Base-by-base conservation (phyloP, 1,139 yeast species). In the Candida neerlandica region DNA sequence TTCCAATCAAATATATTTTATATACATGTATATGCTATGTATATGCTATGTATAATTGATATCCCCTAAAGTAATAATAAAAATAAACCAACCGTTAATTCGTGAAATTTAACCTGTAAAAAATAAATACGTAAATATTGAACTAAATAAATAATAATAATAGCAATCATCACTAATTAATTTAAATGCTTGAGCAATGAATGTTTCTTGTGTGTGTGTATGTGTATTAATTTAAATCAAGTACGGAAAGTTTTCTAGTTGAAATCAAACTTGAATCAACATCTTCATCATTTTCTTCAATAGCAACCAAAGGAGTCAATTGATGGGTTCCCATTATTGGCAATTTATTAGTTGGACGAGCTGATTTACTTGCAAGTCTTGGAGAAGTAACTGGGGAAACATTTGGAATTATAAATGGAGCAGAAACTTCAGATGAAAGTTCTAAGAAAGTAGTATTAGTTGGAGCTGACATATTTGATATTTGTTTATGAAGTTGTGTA, bases 391-490 rank as follows among this genome's bases (percentile, higher is more conserved):
- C 77, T 39, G 89, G 89, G 2, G 89, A 83, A 45, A 84, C 76
- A 52, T 80, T 69, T 57, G 86, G 85, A 60, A 85, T 83, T 43
- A 85, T 75, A 61, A 84, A 85, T 56, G 91, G 89, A 63, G 78
- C 75, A 48, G 80, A 73, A 47, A 75, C 66, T 53, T 82, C 84
- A 47, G 82, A 75, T 43, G 86, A 76, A 64, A 85, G 77, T 47
- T 76, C 72, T 63, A 56, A 55, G 41, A 44, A 56, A 51, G 14
- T 39, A 18, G 5, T 26, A 18, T n/a, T 26, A 10, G 10, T 4
- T 14, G 42, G 15, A 10, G 10, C 10, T 14, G 42, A 26, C 41
- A 37, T 37, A 3, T 21, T 37, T 33, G 35, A 9, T 19, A 35
- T 50, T 23, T 23, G 27, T 23, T 7, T 21, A 4, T 50, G 48